Evolutionary conservation across 176 grass and related monocot genomes (phyloP), one percentile per base, ranked within the genome.

Genomic region (Oryza meridionalis): DNA sequence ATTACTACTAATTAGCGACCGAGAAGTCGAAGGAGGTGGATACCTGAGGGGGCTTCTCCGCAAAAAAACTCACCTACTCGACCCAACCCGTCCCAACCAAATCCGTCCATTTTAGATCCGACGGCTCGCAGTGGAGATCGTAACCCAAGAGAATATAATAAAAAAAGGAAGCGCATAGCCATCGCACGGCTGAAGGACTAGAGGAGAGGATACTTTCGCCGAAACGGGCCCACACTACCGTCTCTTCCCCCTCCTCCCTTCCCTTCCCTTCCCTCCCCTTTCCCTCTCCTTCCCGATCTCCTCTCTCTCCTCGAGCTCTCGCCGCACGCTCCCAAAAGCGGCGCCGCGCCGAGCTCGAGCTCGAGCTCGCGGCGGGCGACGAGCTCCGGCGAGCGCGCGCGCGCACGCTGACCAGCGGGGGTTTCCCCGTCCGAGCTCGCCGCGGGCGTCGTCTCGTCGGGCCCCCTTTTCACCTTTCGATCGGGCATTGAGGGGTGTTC

Each of bases 401-500:
- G 58, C 4, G 3, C 9, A 11, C 58, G 21, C 58, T 62, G 58
- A 9, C 6, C 2, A 24, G 58, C 21, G 8, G 19, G 21, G 22
- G 27, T 29, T n/a, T 61, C 17, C 45, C 24, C 31, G 29, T 17
- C 24, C 35, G 45, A 74, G 70, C 65, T 32, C 72, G 29, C 42
- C 68, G 45, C 68, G 42, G 64, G 31, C 59, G 11, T 32, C 43
- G 25, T 33, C 86, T 29, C 27, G 27, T 2, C 27, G 27, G 11
- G 12, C 45, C 45, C 51, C 40, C 26, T 2, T 19, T 2, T 19
- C 79, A 24, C 58, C 2, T 3, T 3, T 62, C 8, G 67, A 69
- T 69, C 74, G 63, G 80, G 61, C 88, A 90, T 86, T 90, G 82
- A 0, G 33, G 33, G 71, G 69, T 29, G 53, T 6, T 75, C 45